Conservation (phyloP, 2,329 filamentous ascomycete genomes). For the Fusarium pseudocircinatum region DNA sequence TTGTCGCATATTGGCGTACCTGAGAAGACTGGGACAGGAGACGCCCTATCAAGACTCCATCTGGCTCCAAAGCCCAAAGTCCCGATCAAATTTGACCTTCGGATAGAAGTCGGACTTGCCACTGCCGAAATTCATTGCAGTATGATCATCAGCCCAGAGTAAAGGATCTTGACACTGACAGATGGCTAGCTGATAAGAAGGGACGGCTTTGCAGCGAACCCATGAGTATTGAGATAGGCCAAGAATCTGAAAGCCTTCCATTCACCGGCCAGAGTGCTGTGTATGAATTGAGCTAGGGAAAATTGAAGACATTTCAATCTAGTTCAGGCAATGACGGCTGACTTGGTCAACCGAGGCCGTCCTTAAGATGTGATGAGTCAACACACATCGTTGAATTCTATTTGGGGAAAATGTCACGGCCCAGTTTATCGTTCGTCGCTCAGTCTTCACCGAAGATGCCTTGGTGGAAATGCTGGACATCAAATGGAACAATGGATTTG, state of each 20-base stretch:
- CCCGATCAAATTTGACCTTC: not conserved
- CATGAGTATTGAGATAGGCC: not conserved
- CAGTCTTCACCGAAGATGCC: not conserved
- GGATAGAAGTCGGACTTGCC: not conserved
- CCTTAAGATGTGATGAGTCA: not conserved
- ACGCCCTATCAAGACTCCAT: not conserved
- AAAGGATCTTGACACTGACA: not conserved
- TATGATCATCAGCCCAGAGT: not conserved
- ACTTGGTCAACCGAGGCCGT: not conserved
- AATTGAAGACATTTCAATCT: not conserved
- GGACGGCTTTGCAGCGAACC: not conserved
- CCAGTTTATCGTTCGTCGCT: not conserved
- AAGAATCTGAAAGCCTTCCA: not conserved
- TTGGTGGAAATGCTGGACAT: not conserved
- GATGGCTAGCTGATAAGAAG: not conserved
- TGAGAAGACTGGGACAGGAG: not conserved
- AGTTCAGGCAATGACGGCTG: not conserved
- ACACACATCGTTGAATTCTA: not conserved
- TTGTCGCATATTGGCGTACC: not conserved
- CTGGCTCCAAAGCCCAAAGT: not conserved
- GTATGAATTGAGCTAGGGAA: not conserved
- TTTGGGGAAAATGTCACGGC: not conserved
- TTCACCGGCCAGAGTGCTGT: not conserved
- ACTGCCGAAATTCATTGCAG: not conserved
- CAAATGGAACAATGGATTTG: not conserved